Conservation (phyloP, 2,329 filamentous ascomycete genomes). For the Elsinoe perseae region DNA sequence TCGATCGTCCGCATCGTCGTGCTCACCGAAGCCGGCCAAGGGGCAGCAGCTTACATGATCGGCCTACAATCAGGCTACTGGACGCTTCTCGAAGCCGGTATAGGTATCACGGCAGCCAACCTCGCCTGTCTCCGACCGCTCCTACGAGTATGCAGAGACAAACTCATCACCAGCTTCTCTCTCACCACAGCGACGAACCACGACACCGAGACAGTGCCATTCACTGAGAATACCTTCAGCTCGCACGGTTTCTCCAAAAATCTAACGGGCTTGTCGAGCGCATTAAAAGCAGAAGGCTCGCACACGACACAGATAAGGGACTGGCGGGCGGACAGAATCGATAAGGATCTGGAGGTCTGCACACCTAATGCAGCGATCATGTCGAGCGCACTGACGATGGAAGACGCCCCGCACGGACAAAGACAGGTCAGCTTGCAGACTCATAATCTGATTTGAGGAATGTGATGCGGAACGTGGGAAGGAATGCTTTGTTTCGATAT, state of each 20-base stretch:
- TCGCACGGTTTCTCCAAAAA: background rate
- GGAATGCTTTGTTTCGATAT: background rate
- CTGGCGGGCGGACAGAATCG: constrained; percentile 2
- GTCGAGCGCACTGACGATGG: background rate
- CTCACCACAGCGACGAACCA: background rate
- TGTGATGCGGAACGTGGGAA: background rate
- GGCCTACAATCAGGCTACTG: constrained; percentile 24
- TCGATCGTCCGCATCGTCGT: constrained; percentile 11
- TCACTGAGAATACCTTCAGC: background rate
- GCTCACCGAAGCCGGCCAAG: background rate
- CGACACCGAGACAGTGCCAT: background rate
- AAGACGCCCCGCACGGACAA: background rate
- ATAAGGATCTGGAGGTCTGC: background rate
- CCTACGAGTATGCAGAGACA: constrained; percentile 18
- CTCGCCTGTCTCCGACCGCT: constrained; percentile 30
- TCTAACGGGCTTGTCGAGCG: background rate
- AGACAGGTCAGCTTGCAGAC: constrained; percentile 7
- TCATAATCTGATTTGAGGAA: background rate
- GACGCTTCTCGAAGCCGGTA: constrained; percentile 29
- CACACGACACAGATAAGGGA: constrained; percentile 1
- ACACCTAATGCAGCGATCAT: constrained; percentile 4
- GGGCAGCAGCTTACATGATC: constrained; percentile 24
- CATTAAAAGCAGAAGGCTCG: background rate
- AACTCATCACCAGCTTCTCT: background rate
- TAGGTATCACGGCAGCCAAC: constrained; percentile 30